Percentiles rank a stretch among this genome's conserved stretches.
Conservation (phyloP, 2,329 filamentous ascomycete species). For the Fusarium transvaalense region DNA sequence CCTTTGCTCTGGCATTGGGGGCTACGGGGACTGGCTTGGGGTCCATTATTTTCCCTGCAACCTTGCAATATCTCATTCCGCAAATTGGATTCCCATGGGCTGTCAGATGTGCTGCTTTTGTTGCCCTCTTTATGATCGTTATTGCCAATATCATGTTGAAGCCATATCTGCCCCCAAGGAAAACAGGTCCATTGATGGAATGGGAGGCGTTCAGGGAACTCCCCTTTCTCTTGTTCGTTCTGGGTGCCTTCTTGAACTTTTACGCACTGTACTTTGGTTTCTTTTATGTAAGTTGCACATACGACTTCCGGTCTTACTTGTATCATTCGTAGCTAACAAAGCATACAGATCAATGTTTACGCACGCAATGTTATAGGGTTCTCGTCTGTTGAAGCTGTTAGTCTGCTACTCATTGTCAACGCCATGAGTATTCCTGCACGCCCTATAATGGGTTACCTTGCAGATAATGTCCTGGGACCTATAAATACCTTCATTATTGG, state of each 20-base stretch:
- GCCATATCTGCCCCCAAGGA: constrained; percentile 62
- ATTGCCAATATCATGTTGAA: constrained; percentile 57
- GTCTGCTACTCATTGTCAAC: constrained; percentile 74
- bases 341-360: constrained; percentile 58
- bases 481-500: constrained; percentile 59
- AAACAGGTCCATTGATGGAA: constrained; percentile 65
- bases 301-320: constrained; percentile 41
- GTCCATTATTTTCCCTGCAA: constrained; percentile 67
- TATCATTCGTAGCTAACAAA: constrained; percentile 8
- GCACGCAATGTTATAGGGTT: constrained; percentile 55
- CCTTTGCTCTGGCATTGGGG: constrained; percentile 70
- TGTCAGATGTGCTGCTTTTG: constrained; percentile 73
- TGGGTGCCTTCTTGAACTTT: constrained; percentile 61
- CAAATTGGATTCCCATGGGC: constrained; percentile 73
- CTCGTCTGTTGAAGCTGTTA: constrained; percentile 63
- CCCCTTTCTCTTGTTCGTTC: constrained; percentile 65
- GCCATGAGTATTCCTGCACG: constrained; percentile 70
- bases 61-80: constrained; percentile 69
- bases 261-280: constrained; percentile 57
- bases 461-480: constrained; percentile 65
- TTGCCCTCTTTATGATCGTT: constrained; percentile 63
- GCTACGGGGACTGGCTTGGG: constrained; percentile 70
- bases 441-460: constrained; percentile 68
- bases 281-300: constrained; percentile 59
- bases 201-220: constrained; percentile 68